A percentile compares a stretch with the other conserved stretches of the same genome.
phyloP scores from a whole-genome alignment of 1,284 basidiomycete genomes.

The Trichosporon sp. region DNA sequence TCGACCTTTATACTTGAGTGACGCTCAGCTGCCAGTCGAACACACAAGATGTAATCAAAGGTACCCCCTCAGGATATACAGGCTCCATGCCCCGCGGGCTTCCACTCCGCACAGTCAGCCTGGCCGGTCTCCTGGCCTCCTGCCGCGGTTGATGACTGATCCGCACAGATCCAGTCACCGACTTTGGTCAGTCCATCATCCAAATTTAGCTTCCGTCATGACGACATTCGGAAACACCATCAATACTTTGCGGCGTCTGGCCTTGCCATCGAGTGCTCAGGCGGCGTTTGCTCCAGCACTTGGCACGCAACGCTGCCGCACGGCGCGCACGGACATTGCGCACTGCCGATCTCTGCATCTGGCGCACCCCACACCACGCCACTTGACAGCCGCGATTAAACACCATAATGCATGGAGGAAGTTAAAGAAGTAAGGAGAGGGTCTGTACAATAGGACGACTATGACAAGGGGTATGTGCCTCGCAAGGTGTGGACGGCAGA shows the following conservation, averaged over 20 bases:
- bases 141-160: slow-evolving; percentile 4
- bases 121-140: no score
- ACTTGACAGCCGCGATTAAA: neutral
- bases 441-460: slow-evolving; percentile 1
- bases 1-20: neutral
- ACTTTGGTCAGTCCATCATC: neutral
- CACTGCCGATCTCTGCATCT: neutral
- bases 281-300: neutral
- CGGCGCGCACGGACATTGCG: no score
- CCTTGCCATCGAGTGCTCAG: no score
- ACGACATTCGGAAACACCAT: neutral
- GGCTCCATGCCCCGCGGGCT: neutral
- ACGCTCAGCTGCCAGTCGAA: neutral
- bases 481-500: neutral
- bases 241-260: neutral
- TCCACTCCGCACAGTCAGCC: neutral
- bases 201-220: neutral
- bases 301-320: neutral
- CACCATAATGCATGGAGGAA: neutral
- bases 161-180: neutral
- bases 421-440: neutral
- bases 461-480: slow-evolving; percentile 1
- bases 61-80: neutral
- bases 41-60: neutral
- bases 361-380: no score